Conservation (phyloP, 352 stramenopile species). For the Pythium pyrilobum region DNA sequence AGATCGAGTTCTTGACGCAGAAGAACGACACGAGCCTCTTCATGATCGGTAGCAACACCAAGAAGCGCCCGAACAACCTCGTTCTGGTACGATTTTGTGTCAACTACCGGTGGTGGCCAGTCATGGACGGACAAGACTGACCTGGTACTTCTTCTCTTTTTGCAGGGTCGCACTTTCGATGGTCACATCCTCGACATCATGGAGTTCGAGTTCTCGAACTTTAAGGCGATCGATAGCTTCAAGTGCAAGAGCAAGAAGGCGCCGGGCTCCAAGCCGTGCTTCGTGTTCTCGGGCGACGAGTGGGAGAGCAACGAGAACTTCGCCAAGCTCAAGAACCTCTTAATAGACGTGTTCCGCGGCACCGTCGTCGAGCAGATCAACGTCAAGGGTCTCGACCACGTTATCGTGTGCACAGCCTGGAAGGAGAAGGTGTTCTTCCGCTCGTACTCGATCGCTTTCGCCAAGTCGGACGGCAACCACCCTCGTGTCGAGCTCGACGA, state of each 20-base stretch:
- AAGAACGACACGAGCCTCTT: constrained; percentile 99
- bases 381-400: constrained; percentile 95
- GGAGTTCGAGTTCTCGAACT: constrained; percentile 95
- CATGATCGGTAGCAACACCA: constrained; percentile 95
- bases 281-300: constrained; percentile 94
- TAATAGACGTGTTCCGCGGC: constrained; percentile 97
- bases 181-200: constrained; percentile 98
- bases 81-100: constrained; percentile 61
- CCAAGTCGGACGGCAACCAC: constrained; percentile 81
- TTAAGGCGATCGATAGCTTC: constrained; percentile 93
- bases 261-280: constrained; percentile 93
- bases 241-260: constrained; percentile 89
- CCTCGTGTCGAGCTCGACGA: constrained; percentile 86
- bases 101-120: neutral
- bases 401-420: constrained; percentile 95
- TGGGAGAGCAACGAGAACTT: constrained; percentile 91
- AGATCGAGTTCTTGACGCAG: constrained; percentile 90
- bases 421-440: constrained; percentile 93
- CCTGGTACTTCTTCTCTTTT: no score
- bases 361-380: constrained; percentile 95
- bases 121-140: neutral
- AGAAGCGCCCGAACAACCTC: constrained; percentile 99
- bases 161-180: constrained; percentile 95
- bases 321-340: constrained; percentile 92
- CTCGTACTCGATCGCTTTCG: constrained; percentile 96